Evolutionary conservation across 129 eudicot species (phyloP).

Genomic region (Flaveria robusta): DNA sequence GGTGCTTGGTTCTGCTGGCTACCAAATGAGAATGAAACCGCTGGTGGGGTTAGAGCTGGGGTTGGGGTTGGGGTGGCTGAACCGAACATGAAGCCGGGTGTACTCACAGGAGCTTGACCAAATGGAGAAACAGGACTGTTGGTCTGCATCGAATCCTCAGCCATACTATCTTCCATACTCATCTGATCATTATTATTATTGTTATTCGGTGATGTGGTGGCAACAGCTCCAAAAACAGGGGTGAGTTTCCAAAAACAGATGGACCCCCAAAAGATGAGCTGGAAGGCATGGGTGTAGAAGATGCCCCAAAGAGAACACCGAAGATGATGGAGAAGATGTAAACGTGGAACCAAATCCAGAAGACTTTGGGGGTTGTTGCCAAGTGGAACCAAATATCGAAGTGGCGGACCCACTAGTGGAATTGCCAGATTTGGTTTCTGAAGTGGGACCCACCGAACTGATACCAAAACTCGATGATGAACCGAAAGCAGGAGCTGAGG

Average conservation of each 20-base stretch:
- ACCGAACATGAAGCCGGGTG: constrained; percentile 63
- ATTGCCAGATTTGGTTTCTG: constrained; percentile 32
- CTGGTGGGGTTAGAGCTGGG: constrained; percentile 14
- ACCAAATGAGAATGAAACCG: constrained; percentile 64
- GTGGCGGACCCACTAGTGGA: constrained; percentile 36
- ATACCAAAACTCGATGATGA: constrained; percentile 35
- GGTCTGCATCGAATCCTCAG: constrained; percentile 84
- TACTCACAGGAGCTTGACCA: constrained; percentile 29
- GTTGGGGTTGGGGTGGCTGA: constrained; percentile 42
- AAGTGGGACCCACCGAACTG: constrained; percentile 37
- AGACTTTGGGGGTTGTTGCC: constrained; percentile 27
- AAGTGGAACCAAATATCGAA: constrained; percentile 45
- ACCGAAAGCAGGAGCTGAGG: constrained; percentile 34
- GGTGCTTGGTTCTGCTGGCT: constrained; percentile 59
- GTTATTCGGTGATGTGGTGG: constrained; percentile 36
- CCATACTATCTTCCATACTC: constrained; percentile 93
- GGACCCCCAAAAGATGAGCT: constrained; percentile 38
- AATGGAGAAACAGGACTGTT: constrained; percentile 42
- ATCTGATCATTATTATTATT: constrained; percentile 50
- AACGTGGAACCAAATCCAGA: constrained; percentile 43
- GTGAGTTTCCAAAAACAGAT: constrained; percentile 51
- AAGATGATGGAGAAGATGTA: constrained; percentile 42
- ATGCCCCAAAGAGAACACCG: constrained; percentile 57
- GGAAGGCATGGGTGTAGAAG: constrained; percentile 45
- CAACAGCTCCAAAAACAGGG: constrained; percentile 38